These are phyloP conservation scores for Achlya hypogyna DNA, from an alignment of 352 stramenopile species.

Conservation along the genomic window DNA sequence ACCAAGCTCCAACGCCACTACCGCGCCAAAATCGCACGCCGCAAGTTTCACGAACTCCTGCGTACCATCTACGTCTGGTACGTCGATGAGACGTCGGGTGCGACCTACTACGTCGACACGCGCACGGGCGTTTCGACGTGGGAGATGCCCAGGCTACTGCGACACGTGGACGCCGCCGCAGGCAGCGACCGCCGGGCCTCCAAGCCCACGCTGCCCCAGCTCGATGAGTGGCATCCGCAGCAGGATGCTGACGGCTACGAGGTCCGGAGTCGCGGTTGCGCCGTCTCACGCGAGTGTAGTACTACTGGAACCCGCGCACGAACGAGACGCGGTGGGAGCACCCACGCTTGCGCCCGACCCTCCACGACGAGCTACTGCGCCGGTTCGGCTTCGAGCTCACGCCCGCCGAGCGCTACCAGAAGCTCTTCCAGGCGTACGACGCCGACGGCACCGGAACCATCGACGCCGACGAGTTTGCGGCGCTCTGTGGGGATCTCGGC, in stretches of 20 bases:
- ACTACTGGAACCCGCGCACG: slow-evolving; percentile 62
- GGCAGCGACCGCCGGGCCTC: neutral
- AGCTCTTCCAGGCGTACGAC: slow-evolving; percentile 60
- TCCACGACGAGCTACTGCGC: slow-evolving; percentile 41
- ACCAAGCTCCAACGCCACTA: slow-evolving; percentile 65
- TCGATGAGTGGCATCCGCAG: slow-evolving; percentile 41
- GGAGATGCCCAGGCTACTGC: slow-evolving; percentile 30
- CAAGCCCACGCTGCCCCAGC: slow-evolving; percentile 6
- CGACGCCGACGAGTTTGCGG: slow-evolving; percentile 52
- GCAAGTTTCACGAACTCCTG: slow-evolving; percentile 48
- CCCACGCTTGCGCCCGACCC: slow-evolving; percentile 38
- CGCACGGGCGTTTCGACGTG: slow-evolving; percentile 55
- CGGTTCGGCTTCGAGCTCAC: slow-evolving; percentile 43
- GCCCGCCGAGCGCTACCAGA: slow-evolving; percentile 48
- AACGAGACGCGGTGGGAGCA: slow-evolving; percentile 57
- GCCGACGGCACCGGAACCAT: slow-evolving; percentile 47
- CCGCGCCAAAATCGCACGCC: slow-evolving; percentile 45
- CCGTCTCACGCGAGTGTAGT: slow-evolving; percentile 24
- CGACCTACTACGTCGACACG: slow-evolving; percentile 50
- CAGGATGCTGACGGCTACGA: slow-evolving; percentile 55
- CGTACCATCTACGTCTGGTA: slow-evolving; percentile 45
- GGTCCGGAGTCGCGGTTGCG: slow-evolving; percentile 22
- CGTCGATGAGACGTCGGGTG: slow-evolving; percentile 33
- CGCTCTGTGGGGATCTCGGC: slow-evolving; percentile 51
- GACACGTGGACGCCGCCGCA: slow-evolving; percentile 11